Conservation (phyloP, 495 filamentous ascomycete genomes). For the Sordaria brevicollis region DNA sequence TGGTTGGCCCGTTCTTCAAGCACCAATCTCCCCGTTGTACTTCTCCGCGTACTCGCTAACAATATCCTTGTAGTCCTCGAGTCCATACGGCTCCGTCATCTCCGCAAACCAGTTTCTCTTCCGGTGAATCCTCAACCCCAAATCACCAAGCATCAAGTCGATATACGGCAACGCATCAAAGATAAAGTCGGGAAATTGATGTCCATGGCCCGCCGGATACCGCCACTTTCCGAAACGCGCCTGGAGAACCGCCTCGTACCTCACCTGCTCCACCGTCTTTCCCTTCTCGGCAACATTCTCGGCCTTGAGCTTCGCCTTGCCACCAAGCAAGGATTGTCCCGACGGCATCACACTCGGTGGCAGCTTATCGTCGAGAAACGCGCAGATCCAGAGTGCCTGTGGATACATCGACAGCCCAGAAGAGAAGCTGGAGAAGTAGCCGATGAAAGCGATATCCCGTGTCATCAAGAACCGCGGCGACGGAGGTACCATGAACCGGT, state of each 20-base stretch:
- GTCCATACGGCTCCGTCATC: slow-evolving; percentile 45
- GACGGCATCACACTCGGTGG: slow-evolving; percentile 11
- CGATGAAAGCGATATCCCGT: slow-evolving; percentile 57
- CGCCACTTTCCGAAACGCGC: slow-evolving; percentile 61
- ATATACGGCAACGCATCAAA: slow-evolving; percentile 73
- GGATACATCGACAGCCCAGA: slow-evolving; percentile 53
- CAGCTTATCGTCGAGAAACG: slow-evolving; percentile 42
- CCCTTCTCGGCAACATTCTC: not conserved
- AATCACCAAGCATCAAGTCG: slow-evolving; percentile 56
- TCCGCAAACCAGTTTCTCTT: slow-evolving; percentile 38
- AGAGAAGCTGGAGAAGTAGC: slow-evolving; percentile 53
- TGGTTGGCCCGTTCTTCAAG: not conserved
- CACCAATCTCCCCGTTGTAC: not conserved
- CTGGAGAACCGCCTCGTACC: slow-evolving; percentile 50
- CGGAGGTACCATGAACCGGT: slow-evolving; percentile 63
- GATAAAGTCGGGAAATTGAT: slow-evolving; percentile 57
- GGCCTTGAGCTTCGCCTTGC: not conserved
- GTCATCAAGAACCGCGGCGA: slow-evolving; percentile 36
- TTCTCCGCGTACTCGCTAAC: slow-evolving; percentile 43
- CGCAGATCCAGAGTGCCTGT: slow-evolving; percentile 64
- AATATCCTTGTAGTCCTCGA: slow-evolving; percentile 51
- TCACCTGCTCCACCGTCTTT: slow-evolving; percentile 23
- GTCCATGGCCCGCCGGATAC: slow-evolving; percentile 54
- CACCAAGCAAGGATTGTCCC: not conserved
- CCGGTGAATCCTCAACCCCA: slow-evolving; percentile 42